Base-by-base conservation (phyloP, 805 yeast species). In the Ogataea polymorpha region DNA sequence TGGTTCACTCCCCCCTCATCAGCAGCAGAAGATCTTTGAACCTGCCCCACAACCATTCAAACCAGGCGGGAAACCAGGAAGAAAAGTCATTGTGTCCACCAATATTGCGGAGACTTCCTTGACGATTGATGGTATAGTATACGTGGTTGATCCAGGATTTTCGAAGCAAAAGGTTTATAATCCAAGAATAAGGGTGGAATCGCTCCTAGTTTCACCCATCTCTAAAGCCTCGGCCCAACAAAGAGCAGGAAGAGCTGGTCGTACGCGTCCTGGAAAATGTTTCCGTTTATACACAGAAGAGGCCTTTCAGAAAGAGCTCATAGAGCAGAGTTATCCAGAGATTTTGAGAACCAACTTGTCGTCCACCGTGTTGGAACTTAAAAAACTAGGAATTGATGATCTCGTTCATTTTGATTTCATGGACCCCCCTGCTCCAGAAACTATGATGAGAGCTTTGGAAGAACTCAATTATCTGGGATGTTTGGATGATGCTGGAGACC, bases 391-490 rank as follows among this genome's bases (percentile, higher is more conserved):
- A 11, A 77, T 91, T 49, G 96, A 93, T 60, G 98, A 91, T 67
- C 77, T 91, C 57, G 99, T 93, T 28, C 98, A 91, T 66, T 91
- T 91, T 59, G 99, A 93, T 63, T 91, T 93, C 61, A 91, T 91
- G 96, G 99, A 91, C 60, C 98, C 99, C 6, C 99, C 99, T 11
- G 98, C 98, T 2, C 99, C 99, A 8, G 99, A 91, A 65, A 93
- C 99, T 6, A 93, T 91, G 99, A 93, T 93, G 99, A 77, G 99
- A 62, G 98, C 98, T 0, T 70, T 91, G 48, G 99, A 91, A 64
- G 99, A 91, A 63, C 74, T 91, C 56, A 90, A 93, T 60, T 93
- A 88, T 60, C 70, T 91, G 47, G 82, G 84, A 16, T 93, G 97
- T 68, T 73, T 91, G 39, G 86, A 87, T 51, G 96, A 93, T 61